Evolutionary conservation across 495 filamentous ascomycete species (phyloP).

Genomic region (Podospora conica): DNA sequence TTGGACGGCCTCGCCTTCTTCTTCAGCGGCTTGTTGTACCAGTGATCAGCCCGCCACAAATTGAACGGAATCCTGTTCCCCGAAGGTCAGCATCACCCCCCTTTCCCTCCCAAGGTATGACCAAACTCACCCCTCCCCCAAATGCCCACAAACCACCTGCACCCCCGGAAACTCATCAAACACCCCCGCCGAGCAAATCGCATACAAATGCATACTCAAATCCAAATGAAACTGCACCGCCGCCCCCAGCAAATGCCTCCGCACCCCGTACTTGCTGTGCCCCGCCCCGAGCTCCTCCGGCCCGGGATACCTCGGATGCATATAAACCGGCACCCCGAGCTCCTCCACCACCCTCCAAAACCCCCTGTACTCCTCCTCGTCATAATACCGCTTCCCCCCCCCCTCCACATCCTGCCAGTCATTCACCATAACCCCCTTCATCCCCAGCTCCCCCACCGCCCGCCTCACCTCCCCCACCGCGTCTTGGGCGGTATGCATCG

Average conservation of each 20-base stretch:
- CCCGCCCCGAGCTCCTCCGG: slow-evolving; percentile 20
- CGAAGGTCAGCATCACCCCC: background rate
- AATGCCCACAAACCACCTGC: slow-evolving; percentile 55
- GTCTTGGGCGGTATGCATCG: slow-evolving; percentile 41
- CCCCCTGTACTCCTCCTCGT: slow-evolving; percentile 46
- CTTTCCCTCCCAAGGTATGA: background rate
- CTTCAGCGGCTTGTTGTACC: slow-evolving; percentile 48
- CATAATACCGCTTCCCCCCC: slow-evolving; percentile 52
- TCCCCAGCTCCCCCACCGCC: slow-evolving; percentile 49
- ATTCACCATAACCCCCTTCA: slow-evolving; percentile 55
- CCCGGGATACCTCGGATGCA: slow-evolving; percentile 49
- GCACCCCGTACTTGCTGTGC: slow-evolving; percentile 19
- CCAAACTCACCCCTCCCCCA: slow-evolving; percentile 47
- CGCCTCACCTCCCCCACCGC: slow-evolving; percentile 51
- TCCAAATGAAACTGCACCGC: slow-evolving; percentile 36
- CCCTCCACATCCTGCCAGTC: slow-evolving; percentile 39
- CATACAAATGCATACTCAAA: slow-evolving; percentile 34
- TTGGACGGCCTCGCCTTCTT: slow-evolving; percentile 49
- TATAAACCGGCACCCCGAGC: slow-evolving; percentile 58
- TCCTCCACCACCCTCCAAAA: slow-evolving; percentile 54
- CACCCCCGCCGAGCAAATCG: slow-evolving; percentile 30
- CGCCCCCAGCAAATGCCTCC: slow-evolving; percentile 29
- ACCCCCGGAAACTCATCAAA: slow-evolving; percentile 51
- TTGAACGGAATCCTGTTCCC: slow-evolving; percentile 54
- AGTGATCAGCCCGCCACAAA: slow-evolving; percentile 57